phyloP scores from a whole-genome alignment of 495 filamentous ascomycete species.

The Penicillium turbatum region DNA sequence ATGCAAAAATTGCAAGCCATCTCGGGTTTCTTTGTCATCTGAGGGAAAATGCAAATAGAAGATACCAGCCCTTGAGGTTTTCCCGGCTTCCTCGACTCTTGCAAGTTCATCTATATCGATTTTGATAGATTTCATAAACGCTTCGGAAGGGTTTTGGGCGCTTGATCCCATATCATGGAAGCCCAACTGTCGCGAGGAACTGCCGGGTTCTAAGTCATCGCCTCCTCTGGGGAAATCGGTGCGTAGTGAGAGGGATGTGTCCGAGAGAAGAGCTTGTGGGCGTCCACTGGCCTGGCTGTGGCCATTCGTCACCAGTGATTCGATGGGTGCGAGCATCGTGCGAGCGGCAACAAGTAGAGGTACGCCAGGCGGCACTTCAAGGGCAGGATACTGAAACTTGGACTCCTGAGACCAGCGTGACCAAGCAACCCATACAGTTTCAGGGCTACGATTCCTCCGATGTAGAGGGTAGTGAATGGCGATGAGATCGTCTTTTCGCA shows the following conservation, averaged over 20 bases:
- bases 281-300: background rate
- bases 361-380: constrained; percentile 2
- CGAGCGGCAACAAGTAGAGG: constrained; percentile 27
- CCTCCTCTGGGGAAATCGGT: background rate
- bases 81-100: constrained; percentile 6
- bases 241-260: background rate
- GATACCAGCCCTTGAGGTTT: constrained; percentile 14
- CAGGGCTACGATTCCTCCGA: background rate
- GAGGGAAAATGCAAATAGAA: constrained; percentile 41
- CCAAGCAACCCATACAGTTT: constrained; percentile 26
- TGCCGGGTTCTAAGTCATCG: background rate
- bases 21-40: constrained; percentile 11
- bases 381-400: constrained; percentile 10
- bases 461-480: constrained; percentile 23
- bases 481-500: constrained; percentile 22
- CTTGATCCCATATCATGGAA: background rate
- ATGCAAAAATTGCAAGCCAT: constrained; percentile 26
- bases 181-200: too few relatives aligned
- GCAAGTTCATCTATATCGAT: constrained; percentile 22
- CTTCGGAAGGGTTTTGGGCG: background rate
- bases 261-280: background rate
- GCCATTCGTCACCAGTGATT: background rate
- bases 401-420: constrained; percentile 24
- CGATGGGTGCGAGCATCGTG: background rate
- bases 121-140: constrained; percentile 12